These are phyloP conservation scores for Peronospora destructor DNA, from an alignment of 352 stramenopile species.

Conservation along the genomic window DNA sequence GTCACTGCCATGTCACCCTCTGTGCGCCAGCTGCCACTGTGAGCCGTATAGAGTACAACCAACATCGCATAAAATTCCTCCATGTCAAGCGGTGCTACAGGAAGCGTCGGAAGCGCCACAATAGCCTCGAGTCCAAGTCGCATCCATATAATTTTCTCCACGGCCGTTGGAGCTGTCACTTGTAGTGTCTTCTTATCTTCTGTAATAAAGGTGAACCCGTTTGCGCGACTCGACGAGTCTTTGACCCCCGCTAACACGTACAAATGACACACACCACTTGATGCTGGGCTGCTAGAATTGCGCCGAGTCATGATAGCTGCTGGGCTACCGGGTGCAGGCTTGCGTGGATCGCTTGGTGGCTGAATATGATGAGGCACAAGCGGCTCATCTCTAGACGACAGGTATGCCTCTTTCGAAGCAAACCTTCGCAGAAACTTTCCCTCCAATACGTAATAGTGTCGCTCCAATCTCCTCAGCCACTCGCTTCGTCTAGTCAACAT, in stretches of 20 bases:
- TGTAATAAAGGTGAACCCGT: conserved; percentile 85
- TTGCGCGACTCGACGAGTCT: conserved; percentile 67
- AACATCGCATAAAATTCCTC: conserved; percentile 88
- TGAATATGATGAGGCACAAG: conserved; percentile 46
- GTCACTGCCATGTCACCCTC: conserved; percentile 86
- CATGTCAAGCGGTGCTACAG: conserved; percentile 76
- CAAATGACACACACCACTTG: conserved; percentile 54
- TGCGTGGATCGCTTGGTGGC: conserved; percentile 27
- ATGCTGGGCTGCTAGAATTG: conserved; percentile 38
- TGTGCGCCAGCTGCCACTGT: conserved; percentile 73
- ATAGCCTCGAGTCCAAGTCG: conserved; percentile 76
- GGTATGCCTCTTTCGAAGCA: conserved; percentile 77
- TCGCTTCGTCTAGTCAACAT: conserved; percentile 73
- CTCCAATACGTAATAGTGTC: conserved; percentile 83
- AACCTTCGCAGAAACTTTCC: conserved; percentile 81
- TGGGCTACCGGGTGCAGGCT: conserved; percentile 28
- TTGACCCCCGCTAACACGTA: conserved; percentile 81
- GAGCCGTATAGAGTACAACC: conserved; percentile 76
- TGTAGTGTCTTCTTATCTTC: conserved; percentile 84
- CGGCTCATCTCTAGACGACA: conserved; percentile 68
- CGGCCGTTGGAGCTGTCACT: conserved; percentile 60
- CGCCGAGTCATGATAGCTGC: conserved; percentile 32
- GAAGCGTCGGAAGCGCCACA: conserved; percentile 72
- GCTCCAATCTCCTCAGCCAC: conserved; percentile 75
- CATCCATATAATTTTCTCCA: conserved; percentile 88